Evolutionary conservation across 805 yeast genomes (phyloP), one percentile per base, ranked within the genome.

Genomic region (Pichia membranifaciens): DNA sequence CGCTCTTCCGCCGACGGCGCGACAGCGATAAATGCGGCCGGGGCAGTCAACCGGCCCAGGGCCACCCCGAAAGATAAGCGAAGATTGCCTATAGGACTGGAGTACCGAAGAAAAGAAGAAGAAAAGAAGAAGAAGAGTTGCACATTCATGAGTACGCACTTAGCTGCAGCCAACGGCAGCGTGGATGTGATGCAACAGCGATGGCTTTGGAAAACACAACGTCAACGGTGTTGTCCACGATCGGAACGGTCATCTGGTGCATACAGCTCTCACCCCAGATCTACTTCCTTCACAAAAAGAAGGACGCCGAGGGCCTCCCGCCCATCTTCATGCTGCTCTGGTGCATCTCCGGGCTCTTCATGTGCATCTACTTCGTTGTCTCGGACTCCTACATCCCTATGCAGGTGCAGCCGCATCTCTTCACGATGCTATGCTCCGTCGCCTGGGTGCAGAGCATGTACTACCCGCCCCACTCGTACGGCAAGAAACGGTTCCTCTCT

Each of bases 201-300:
- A 58, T 58, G 62, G 46, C 54, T 5, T 34, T 51, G n/a, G 36
- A 49, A 1, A 52, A 52, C 32, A 52, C 72, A 4, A 86, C 85
- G 1, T 78, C 87, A 13, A 87, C 86, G 42, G 86, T 84, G 1
- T 72, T 88, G 48, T 95, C 89, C 3, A 90, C 96, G 9, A 73
- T 87, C 3, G 98, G 96, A 2, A 91, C 98, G 0, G 82, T 91
- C 1, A 72, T 87, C 47, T 91, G 97, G 97, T 91, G 98, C 64
- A 72, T 91, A 51, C 98, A 91, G 66, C 69, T 91, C 43, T 71
- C 86, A 1, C 98, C 98, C 0, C 98, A 64, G 41, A 73, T 82
- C 45, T 74, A 82, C 62, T 87, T 85, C 62, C 55, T 65, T 5
- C 86, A 78, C 71, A 73, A 73, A 46, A 75, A 76, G 8, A 89